phyloP scores from a whole-genome alignment of 148 eudicot genomes.

The Drosera capensis region DNA sequence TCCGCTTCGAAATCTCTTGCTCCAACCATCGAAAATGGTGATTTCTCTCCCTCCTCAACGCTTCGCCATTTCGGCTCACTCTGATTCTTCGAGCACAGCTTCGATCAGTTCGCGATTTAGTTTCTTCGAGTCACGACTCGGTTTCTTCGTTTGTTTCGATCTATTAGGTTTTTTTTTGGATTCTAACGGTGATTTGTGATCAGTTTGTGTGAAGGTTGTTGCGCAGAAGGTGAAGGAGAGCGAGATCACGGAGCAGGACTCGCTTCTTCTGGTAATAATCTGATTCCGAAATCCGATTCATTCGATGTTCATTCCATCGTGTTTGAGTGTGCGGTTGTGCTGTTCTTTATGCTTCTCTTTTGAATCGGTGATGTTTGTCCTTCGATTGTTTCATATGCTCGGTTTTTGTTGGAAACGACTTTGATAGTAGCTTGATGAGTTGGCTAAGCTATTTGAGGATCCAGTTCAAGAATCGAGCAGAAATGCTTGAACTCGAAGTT shows the following conservation, averaged over 20 bases:
- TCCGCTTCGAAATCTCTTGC: too few species aligned
- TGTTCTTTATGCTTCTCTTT: too few species aligned
- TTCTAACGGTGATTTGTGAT: neutral
- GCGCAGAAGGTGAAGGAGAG: conserved; percentile 69
- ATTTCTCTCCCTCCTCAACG: conserved; percentile 2
- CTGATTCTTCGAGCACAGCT: neutral
- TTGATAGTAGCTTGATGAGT: too few species aligned
- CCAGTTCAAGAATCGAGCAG: too few species aligned
- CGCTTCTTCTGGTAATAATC: conserved; percentile 77
- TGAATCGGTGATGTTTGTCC: too few species aligned
- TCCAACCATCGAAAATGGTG: conserved; percentile 12
- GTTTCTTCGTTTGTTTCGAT: neutral
- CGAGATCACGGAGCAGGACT: conserved; percentile 84
- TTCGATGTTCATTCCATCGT: too few species aligned
- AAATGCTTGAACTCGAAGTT: too few species aligned
- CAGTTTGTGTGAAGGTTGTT: conserved; percentile 27
- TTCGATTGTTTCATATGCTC: too few species aligned
- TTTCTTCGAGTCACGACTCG: neutral
- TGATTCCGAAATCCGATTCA: too few species aligned
- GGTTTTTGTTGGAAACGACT: too few species aligned
- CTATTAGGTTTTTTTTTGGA: conserved; percentile 1
- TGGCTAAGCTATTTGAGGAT: too few species aligned
- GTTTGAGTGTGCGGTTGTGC: too few species aligned
- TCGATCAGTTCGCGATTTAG: neutral
- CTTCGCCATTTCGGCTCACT: neutral